phyloP scores from a whole-genome alignment of 306 rosid genomes.

The Adenanthera pavonina region DNA sequence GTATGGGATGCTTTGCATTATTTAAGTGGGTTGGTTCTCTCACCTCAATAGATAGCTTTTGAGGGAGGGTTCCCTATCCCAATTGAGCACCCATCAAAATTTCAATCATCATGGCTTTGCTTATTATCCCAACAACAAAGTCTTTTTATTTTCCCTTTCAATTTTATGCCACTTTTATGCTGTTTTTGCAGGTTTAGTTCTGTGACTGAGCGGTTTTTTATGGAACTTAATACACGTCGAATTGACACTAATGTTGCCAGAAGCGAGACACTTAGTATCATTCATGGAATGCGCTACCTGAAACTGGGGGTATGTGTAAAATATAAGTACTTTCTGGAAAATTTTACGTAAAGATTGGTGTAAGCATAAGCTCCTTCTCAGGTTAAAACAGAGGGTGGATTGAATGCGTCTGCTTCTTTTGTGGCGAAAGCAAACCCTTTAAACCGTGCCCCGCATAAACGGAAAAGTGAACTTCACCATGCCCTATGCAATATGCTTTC shows the following conservation, averaged over 20 bases:
- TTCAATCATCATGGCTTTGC: slow-evolving; percentile 14
- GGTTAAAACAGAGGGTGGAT: slow-evolving; percentile 98
- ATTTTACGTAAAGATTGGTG: slow-evolving; percentile 37
- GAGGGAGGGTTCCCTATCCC: no score
- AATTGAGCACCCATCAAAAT: neutral
- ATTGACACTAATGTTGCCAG: slow-evolving; percentile 86
- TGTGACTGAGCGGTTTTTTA: slow-evolving; percentile 97
- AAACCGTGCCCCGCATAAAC: slow-evolving; percentile 92
- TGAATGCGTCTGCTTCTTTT: slow-evolving; percentile 98
- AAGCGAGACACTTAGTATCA: slow-evolving; percentile 96
- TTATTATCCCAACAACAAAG: neutral
- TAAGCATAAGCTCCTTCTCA: slow-evolving; percentile 55
- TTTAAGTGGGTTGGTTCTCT: no score
- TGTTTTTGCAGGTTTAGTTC: slow-evolving; percentile 86
- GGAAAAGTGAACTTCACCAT: slow-evolving; percentile 98
- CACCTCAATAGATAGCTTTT: no score
- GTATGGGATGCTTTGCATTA: no score
- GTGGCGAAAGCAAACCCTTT: slow-evolving; percentile 99
- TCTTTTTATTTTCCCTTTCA: neutral
- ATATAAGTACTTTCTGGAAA: slow-evolving; percentile 37
- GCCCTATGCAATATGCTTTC: slow-evolving; percentile 97
- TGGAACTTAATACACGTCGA: slow-evolving; percentile 94
- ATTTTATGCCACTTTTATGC: slow-evolving; percentile 34
- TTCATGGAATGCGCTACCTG: slow-evolving; percentile 99
- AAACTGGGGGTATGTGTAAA: slow-evolving; percentile 86